Conservation (phyloP, 495 filamentous ascomycete genomes). For the Aspergillus sclerotioniger region DNA sequence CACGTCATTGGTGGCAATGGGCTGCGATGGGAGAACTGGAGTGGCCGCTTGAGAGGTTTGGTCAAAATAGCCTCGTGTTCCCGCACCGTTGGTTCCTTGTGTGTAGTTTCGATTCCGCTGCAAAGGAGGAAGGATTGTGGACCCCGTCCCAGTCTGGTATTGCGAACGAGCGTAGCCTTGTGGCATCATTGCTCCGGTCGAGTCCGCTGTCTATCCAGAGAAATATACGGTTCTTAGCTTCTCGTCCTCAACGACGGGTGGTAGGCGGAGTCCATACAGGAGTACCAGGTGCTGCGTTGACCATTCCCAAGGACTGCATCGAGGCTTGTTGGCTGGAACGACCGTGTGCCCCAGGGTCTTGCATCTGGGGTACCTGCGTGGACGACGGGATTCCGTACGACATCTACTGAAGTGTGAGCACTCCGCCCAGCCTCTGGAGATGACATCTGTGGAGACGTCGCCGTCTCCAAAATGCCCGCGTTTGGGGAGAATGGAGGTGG, state of each 20-base stretch:
- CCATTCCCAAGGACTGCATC: constrained; percentile 42
- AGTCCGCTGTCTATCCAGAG: constrained; percentile 38
- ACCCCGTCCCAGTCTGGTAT: constrained; percentile 30
- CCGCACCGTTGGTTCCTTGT: constrained; percentile 31
- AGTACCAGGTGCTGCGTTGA: constrained; percentile 43
- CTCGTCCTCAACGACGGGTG: constrained; percentile 24
- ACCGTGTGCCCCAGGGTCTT: constrained; percentile 37
- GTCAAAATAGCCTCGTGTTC: constrained; percentile 36
- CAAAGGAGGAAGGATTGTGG: constrained; percentile 40
- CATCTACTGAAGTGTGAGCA: constrained; percentile 30
- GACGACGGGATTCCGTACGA: constrained; percentile 34
- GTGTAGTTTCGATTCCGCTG: constrained; percentile 37
- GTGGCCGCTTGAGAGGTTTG: constrained; percentile 36
- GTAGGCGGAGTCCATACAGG: constrained; percentile 40
- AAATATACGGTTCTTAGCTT: constrained; percentile 31
- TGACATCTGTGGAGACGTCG: constrained; percentile 11
- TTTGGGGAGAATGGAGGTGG: constrained; percentile 12
- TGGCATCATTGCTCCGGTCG: constrained; percentile 42
- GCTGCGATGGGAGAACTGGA: constrained; percentile 41
- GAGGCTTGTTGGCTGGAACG: constrained; percentile 41
- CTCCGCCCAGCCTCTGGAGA: constrained; percentile 1
- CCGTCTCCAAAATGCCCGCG: constrained; percentile 12
- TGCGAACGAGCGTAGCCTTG: constrained; percentile 40
- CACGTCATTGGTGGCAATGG: constrained; percentile 30
- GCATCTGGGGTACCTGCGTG: constrained; percentile 36